Percentiles rank a stretch among this genome's conserved stretches.
Evolutionary conservation across 768 basidiomycete genomes (phyloP).

Genomic region (Vararia minispora): DNA sequence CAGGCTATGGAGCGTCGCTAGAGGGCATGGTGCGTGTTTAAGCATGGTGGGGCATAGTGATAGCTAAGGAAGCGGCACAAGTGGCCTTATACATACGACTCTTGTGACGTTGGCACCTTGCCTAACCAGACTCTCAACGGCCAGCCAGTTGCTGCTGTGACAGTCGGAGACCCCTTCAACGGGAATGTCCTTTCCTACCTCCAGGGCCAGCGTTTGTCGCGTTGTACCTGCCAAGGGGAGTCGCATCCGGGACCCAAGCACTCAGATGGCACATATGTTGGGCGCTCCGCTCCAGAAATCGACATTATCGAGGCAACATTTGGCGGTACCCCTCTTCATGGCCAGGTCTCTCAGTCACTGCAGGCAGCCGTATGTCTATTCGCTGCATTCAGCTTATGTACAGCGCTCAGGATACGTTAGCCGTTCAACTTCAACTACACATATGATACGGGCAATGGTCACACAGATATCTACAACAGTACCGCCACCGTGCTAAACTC

Average conservation of each 20-base stretch:
- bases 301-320: slow-evolving; percentile 51
- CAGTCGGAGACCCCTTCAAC: slow-evolving; percentile 43
- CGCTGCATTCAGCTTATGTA: slow-evolving; percentile 11
- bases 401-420: slow-evolving; percentile 21
- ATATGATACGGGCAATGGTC: slow-evolving; percentile 49
- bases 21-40: slow-evolving; percentile 56
- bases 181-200: slow-evolving; percentile 63
- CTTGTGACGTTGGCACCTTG: slow-evolving; percentile 87
- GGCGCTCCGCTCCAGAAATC: slow-evolving; percentile 55
- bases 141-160: slow-evolving; percentile 45
- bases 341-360: slow-evolving; percentile 1
- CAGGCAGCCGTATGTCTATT: slow-evolving; percentile 2
- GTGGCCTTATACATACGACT: slow-evolving; percentile 77
- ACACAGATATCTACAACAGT: slow-evolving; percentile 50
- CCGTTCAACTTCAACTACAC: slow-evolving; percentile 54
- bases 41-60: no score
- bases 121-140: slow-evolving; percentile 72
- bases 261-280: slow-evolving; percentile 43
- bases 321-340: neutral
- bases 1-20: slow-evolving; percentile 75
- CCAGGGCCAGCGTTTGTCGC: slow-evolving; percentile 48
- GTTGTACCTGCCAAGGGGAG: slow-evolving; percentile 26
- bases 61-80: no score
- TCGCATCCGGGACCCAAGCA: slow-evolving; percentile 39
- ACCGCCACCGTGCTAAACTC: slow-evolving; percentile 43